Base-by-base conservation (phyloP, 2,329 filamentous ascomycete genomes). In the Colletotrichum somersetense region DNA sequence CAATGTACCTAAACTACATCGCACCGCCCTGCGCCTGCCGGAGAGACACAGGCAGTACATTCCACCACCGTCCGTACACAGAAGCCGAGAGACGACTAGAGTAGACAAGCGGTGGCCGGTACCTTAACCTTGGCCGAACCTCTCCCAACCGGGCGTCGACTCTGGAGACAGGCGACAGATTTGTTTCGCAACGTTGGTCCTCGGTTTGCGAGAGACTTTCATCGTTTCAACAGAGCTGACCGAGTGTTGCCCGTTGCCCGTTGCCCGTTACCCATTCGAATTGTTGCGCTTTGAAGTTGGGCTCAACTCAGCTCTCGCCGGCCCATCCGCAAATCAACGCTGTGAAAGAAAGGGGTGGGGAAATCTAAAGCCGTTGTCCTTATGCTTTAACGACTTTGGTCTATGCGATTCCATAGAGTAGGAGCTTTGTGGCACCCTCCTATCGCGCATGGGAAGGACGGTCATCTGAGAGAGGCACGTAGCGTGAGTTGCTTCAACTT, bases 151-250 rank as follows among this genome's bases (percentile, higher is more conserved):
- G 53, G n/a, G n/a, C 67, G 35, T 46, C 62, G 30, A 53, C 20
- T 69, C 67, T 42, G 38, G 35, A 46, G 58, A 38, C 50, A n/a
- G 53, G 33, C 61, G 46, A 26, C 20, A 33, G 23, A 20, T 53
- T 30, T 59, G 53, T 59, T 59, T 58, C 44, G 62, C n/a, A 64
- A 44, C 44, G 14, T 40, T 53, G 20, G 40, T 53, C 67, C 20
- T 66, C n/a, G 35, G 61, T 35, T 58, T 69, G 66, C 26, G 52
- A 58, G 52, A 44, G 53, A 44, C 44, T 35, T 33, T 53, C 55
- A 38, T 23, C 55, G 67, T 70, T 67, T 70, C 67, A 67, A 61
- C 46, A 52, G 16, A n/a, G n/a, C 56, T 30, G 57, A 50, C 57
- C 30, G 50, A 55, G 48, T n/a, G 48, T n/a, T 63, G 40, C 44